Conservation (phyloP, 129 eudicot species). For the Chrysanthemum makinoi region DNA sequence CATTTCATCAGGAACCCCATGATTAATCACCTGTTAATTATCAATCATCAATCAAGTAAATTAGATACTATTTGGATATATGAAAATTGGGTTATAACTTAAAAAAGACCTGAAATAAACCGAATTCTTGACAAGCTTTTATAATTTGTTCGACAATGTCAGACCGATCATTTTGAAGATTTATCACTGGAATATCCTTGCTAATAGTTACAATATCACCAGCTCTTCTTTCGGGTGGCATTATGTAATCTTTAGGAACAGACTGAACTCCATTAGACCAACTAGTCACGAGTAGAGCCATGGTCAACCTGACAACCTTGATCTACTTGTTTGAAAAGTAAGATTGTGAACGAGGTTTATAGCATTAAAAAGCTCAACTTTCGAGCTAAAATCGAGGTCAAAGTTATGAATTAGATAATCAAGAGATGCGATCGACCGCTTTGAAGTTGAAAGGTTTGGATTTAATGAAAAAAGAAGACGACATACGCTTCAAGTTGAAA, state of each 20-base stretch:
- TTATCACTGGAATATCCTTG: conserved; percentile 37
- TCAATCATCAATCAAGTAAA: neutral
- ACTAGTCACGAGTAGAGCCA: conserved; percentile 34
- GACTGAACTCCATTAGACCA: conserved; percentile 34
- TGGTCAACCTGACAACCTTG: neutral
- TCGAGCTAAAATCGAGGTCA: conserved; percentile 2
- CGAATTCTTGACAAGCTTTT: conserved; percentile 35
- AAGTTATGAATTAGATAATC: neutral
- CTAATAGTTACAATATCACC: conserved; percentile 21
- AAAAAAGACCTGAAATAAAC: conserved; percentile 40
- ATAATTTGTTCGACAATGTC: conserved; percentile 24
- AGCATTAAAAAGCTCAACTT: neutral
- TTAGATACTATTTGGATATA: neutral
- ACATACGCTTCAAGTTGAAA: conserved; percentile 12
- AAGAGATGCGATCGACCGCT: conserved; percentile 13
- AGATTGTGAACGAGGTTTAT: conserved; percentile 11
- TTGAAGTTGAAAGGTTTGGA: conserved; percentile 4
- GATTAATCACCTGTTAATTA: conserved; percentile 37
- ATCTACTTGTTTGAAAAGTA: neutral
- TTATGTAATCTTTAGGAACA: conserved; percentile 33
- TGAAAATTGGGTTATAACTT: neutral
- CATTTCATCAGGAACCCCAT: conserved; percentile 29
- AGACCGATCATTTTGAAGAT: conserved; percentile 24
- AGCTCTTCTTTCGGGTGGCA: conserved; percentile 41
- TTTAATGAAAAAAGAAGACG: neutral